Percentiles rank a stretch among this genome's conserved stretches.
These are phyloP conservation scores for Candida labiduridarum DNA, from an alignment of 1,139 yeast species.

Conservation along the genomic window DNA sequence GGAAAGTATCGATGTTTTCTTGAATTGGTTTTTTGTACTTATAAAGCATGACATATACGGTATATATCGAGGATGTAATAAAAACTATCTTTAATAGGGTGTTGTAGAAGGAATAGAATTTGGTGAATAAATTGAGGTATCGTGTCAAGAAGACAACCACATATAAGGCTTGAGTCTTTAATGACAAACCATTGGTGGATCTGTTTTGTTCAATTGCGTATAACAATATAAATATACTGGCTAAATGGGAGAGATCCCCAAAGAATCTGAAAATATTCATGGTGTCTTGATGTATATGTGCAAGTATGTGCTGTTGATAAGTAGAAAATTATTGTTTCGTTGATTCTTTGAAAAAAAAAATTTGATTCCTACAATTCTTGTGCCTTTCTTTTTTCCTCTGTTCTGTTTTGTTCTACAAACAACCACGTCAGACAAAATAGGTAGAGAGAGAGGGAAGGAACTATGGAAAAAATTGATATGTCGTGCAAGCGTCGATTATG, in stretches of 20 bases:
- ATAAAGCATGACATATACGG: constrained; percentile 68
- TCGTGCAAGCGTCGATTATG: neutral
- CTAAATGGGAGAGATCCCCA: constrained; percentile 83
- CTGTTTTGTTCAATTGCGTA: constrained; percentile 66
- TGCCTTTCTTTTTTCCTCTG: neutral
- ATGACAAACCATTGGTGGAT: constrained; percentile 81
- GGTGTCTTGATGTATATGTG: constrained; percentile 1
- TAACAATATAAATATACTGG: constrained; percentile 74
- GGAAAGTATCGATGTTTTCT: constrained; percentile 68
- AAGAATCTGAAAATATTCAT: constrained; percentile 59
- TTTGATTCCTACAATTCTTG: neutral
- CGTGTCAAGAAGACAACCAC: constrained; percentile 77
- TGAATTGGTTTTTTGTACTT: constrained; percentile 61
- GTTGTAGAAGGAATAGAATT: constrained; percentile 71
- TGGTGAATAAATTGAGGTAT: constrained; percentile 69
- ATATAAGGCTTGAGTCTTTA: constrained; percentile 85
- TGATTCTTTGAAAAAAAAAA: neutral
- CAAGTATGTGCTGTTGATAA: neutral
- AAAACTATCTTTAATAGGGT: constrained; percentile 79
- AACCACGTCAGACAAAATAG: constrained; percentile 3
- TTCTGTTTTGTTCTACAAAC: neutral
- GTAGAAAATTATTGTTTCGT: neutral
- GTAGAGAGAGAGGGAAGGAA: neutral
- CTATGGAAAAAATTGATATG: neutral
- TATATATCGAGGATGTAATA: constrained; percentile 73